Conservation (phyloP, 1,284 basidiomycete species). For the Ceratobasidium sp. region DNA sequence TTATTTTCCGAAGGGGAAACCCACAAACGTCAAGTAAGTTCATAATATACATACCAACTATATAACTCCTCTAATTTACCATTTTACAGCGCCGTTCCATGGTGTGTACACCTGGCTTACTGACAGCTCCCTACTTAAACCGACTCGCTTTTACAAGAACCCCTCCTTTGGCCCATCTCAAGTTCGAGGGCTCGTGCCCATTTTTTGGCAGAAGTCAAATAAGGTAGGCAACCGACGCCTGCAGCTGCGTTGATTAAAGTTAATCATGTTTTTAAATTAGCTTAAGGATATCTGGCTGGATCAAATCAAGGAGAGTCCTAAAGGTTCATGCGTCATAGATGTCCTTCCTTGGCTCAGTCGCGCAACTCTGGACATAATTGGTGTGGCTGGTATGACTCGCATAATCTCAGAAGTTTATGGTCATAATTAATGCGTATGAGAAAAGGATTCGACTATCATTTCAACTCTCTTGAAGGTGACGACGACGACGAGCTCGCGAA, state of each 20-base stretch:
- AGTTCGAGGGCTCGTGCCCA: slow-evolving; percentile 40
- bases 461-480: slow-evolving; percentile 52
- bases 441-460: slow-evolving; percentile 60
- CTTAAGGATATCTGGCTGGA: slow-evolving; percentile 41
- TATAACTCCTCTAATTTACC: slow-evolving; percentile 13
- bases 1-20: slow-evolving; percentile 43
- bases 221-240: slow-evolving; percentile 15
- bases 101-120: slow-evolving; percentile 1
- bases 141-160: slow-evolving; percentile 36
- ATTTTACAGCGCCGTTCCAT: slow-evolving; percentile 25
- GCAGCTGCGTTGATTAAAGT: background rate
- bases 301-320: background rate
- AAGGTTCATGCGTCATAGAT: slow-evolving; percentile 20
- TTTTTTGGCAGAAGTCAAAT: slow-evolving; percentile 46
- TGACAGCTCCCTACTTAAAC: background rate
- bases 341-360: slow-evolving; percentile 46
- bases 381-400: slow-evolving; percentile 42
- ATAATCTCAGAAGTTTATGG: background rate
- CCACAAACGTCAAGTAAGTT: slow-evolving; percentile 49
- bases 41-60: background rate
- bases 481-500: background rate
- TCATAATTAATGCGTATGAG: background rate
- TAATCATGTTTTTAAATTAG: slow-evolving; percentile 5
- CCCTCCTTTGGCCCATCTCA: slow-evolving; percentile 46
- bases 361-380: slow-evolving; percentile 47